These are phyloP conservation scores for Ogataea populi-albae DNA, from an alignment of 805 yeast genomes.

Conservation along the genomic window DNA sequence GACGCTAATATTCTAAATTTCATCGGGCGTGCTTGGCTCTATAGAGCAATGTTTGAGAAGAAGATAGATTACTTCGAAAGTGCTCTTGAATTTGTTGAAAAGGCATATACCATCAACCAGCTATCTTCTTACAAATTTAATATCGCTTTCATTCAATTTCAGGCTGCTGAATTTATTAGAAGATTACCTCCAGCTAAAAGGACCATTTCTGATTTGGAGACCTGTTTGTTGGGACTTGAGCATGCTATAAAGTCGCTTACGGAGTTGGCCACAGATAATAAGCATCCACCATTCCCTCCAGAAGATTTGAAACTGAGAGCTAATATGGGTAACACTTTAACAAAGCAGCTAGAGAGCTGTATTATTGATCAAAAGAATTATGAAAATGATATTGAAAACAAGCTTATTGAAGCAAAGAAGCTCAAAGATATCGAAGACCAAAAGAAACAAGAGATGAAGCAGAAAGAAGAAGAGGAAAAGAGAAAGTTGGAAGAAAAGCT, in stretches of 20 bases:
- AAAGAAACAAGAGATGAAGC: slow-evolving; percentile 38
- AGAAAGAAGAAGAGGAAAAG: slow-evolving; percentile 43
- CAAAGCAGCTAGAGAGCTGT: slow-evolving; percentile 66
- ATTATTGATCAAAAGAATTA: slow-evolving; percentile 69
- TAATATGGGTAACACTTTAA: slow-evolving; percentile 77
- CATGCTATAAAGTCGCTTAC: slow-evolving; percentile 60
- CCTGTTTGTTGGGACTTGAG: slow-evolving; percentile 53
- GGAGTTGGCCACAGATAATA: slow-evolving; percentile 51
- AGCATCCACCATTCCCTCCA: slow-evolving; percentile 72
- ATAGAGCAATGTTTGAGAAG: slow-evolving; percentile 69
- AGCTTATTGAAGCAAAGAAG: slow-evolving; percentile 71
- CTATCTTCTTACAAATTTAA: slow-evolving; percentile 63
- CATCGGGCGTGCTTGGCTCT: slow-evolving; percentile 86
- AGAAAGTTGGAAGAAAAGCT: slow-evolving; percentile 43
- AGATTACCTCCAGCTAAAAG: slow-evolving; percentile 60
- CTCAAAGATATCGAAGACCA: slow-evolving; percentile 55
- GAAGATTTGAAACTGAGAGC: slow-evolving; percentile 83
- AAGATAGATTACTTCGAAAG: slow-evolving; percentile 56
- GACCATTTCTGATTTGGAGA: slow-evolving; percentile 56
- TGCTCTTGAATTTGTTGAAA: slow-evolving; percentile 60
- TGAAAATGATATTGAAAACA: slow-evolving; percentile 54
- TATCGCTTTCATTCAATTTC: slow-evolving; percentile 79
- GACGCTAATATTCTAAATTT: slow-evolving; percentile 68
- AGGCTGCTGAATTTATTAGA: slow-evolving; percentile 77
- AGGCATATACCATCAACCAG: slow-evolving; percentile 46